A percentile compares a stretch with the other conserved stretches of the same genome.
Conservation (phyloP, 192 early-diverging fungal species). For the Chytriomyces confervae region DNA sequence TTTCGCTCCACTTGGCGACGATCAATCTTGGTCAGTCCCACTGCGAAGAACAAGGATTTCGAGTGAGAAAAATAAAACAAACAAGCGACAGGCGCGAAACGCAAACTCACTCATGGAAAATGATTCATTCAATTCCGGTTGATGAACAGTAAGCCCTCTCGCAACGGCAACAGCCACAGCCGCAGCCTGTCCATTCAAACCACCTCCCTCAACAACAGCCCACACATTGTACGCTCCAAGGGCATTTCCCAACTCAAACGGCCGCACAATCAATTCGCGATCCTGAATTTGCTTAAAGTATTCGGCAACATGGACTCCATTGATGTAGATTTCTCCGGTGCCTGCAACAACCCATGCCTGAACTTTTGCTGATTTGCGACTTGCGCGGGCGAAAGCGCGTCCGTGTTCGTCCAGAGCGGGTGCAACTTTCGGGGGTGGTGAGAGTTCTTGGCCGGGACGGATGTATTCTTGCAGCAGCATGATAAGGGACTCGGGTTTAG, state of each 20-base stretch:
- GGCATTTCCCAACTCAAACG: slow-evolving; percentile 69
- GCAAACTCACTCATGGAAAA: slow-evolving; percentile 57
- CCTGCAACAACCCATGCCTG: slow-evolving; percentile 76
- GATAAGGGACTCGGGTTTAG: slow-evolving; percentile 12
- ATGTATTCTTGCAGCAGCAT: slow-evolving; percentile 39
- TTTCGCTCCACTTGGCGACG: slow-evolving; percentile 84
- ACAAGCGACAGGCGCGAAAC: slow-evolving; percentile 54
- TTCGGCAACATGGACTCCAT: slow-evolving; percentile 71
- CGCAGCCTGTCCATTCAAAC: slow-evolving; percentile 81
- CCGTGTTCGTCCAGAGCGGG: slow-evolving; percentile 69
- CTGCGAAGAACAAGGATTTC: slow-evolving; percentile 20
- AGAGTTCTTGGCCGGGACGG: slow-evolving; percentile 37
- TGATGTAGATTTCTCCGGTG: slow-evolving; percentile 68
- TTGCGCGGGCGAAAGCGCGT: slow-evolving; percentile 74
- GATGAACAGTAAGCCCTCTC: slow-evolving; percentile 69
- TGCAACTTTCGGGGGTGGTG: not conserved
- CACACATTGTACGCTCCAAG: slow-evolving; percentile 88
- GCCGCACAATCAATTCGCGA: slow-evolving; percentile 73
- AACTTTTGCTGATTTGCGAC: slow-evolving; percentile 82
- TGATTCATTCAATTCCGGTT: slow-evolving; percentile 61
- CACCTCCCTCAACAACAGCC: slow-evolving; percentile 80
- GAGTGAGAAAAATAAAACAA: slow-evolving; percentile 50
- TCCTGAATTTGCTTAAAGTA: slow-evolving; percentile 77
- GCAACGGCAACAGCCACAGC: slow-evolving; percentile 85
- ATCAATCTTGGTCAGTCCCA: slow-evolving; percentile 46